Base-by-base conservation (phyloP, 176 grass and related monocot genomes). In the Leersia perrieri region DNA sequence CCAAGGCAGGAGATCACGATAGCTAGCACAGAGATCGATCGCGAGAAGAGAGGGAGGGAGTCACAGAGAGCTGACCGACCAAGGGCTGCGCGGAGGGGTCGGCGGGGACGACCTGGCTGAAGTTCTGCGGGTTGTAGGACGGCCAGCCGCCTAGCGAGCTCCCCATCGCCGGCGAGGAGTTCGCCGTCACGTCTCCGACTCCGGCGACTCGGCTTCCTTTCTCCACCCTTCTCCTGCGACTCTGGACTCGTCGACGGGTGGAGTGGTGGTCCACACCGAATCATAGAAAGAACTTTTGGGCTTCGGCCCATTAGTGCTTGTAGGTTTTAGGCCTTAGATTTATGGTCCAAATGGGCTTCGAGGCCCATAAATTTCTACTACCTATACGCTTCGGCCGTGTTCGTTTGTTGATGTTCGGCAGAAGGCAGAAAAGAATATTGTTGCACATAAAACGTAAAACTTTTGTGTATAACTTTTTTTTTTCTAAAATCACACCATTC, bases 51-150 rank as follows among this genome's bases (percentile, higher is more conserved):
- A 7, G 42, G 23, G 45, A 1, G 20, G 5, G n/a, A 33, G 51
- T 51, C 45, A 65, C 20, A 25, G 28, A 74, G 80, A 11, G 82
- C 71, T 84, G 75, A 98, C 95, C 0, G 44, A 94, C 95, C 40
- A 88, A 80, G 71, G 92, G 84, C 74, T 93, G 95, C 5, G 88
- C 65, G 30, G 92, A 88, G 33, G 90, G 83, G 79, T 94, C 92
- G 30, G 92, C 88, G 10, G 88, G 92, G 53, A 89, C 78, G 51
- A 98, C 60, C 74, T 95, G 90, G 86, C 90, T 98, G 84, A 98
- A 98, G 78, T 95, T 98, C 44, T 86, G 88, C 8, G 84, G 92
- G 75, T 98, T 94, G 86, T 87, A 92, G 39, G 90, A 95, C 31
- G 92, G 95, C 92, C 92, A 95, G 30, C 79, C 86, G 10, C 88